A percentile compares a stretch with the other conserved stretches of the same genome.
Evolutionary conservation across 164 flowering plant species (phyloP).

Genomic region (Magnolia changhungtana): DNA sequence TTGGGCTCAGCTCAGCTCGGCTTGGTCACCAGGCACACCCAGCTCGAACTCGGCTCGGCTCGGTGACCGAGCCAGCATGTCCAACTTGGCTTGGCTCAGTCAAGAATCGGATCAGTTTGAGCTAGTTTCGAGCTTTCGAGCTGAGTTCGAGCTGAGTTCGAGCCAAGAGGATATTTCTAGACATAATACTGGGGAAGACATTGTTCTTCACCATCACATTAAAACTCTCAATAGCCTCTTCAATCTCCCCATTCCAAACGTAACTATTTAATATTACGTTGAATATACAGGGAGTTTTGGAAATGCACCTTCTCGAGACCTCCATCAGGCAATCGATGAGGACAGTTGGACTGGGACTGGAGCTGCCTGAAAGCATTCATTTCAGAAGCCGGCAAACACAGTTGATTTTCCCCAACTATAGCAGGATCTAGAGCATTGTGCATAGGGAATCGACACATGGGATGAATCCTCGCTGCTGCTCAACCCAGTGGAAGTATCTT

Average conservation of each 20-base stretch:
- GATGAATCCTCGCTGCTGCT: constrained; percentile 30
- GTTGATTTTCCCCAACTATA: background rate
- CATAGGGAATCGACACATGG: constrained; percentile 36
- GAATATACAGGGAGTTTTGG: constrained; percentile 29
- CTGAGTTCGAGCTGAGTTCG: too few relatives aligned
- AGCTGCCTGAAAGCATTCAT: constrained; percentile 24
- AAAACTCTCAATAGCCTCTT: constrained; percentile 51
- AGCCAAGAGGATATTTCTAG: constrained; percentile 37
- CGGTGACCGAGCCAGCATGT: too few relatives aligned
- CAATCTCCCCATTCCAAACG: constrained; percentile 26
- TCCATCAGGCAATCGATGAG: constrained; percentile 37
- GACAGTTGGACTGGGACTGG: constrained; percentile 15
- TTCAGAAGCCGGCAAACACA: constrained; percentile 30
- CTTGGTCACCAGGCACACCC: too few relatives aligned
- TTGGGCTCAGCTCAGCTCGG: too few relatives aligned
- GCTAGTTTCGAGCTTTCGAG: too few relatives aligned
- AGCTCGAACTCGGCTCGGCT: too few relatives aligned
- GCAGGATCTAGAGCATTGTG: constrained; percentile 53
- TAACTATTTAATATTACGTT: constrained; percentile 46
- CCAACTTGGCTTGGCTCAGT: too few relatives aligned
- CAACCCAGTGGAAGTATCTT: constrained; percentile 30
- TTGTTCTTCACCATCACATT: constrained; percentile 29
- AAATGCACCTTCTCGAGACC: constrained; percentile 28
- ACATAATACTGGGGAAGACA: constrained; percentile 27
- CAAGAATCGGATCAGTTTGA: too few relatives aligned